These are phyloP conservation scores for Picocystis sp. DNA, from an alignment of 163 green algal species.

Conservation along the genomic window DNA sequence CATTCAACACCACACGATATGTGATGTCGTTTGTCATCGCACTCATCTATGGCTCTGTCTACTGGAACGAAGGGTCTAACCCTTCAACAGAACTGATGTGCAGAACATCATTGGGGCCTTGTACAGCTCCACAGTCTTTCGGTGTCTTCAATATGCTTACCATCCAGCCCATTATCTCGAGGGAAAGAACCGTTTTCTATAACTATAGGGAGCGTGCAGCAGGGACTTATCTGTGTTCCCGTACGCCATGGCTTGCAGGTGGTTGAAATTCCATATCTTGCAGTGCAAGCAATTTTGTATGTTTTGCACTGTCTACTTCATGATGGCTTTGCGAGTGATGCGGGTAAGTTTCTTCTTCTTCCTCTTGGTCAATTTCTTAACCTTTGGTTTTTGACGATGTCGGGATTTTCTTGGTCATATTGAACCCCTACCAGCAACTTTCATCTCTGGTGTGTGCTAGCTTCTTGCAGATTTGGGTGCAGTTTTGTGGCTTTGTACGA, in stretches of 20 bases:
- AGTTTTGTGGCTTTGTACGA: constrained; percentile 42
- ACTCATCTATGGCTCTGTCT: constrained; percentile 38
- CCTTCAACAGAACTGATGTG: constrained; percentile 16
- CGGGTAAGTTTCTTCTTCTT: constrained; percentile 28
- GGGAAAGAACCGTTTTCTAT: constrained; percentile 49
- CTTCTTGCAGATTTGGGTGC: constrained; percentile 28
- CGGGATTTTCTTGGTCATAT: constrained; percentile 42
- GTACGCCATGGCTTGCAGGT: constrained; percentile 33
- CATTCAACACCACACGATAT: constrained; percentile 46
- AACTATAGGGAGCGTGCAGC: constrained; percentile 41
- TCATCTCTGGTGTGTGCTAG: constrained; percentile 27
- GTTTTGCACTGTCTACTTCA: constrained; percentile 47
- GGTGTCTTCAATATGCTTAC: constrained; percentile 65
- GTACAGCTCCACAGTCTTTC: constrained; percentile 29
- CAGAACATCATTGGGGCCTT: constrained; percentile 47
- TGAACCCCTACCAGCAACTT: constrained; percentile 34
- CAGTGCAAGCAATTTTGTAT: constrained; percentile 37
- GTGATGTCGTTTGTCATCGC: constrained; percentile 35
- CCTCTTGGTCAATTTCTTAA: constrained; percentile 32
- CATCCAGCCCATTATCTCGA: constrained; percentile 42
- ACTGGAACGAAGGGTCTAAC: constrained; percentile 22
- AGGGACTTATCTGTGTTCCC: constrained; percentile 38
- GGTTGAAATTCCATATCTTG: constrained; percentile 55
- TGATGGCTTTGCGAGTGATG: constrained; percentile 24
- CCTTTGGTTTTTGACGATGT: constrained; percentile 24